Evolutionary conservation across 2,329 filamentous ascomycete genomes (phyloP).

Genomic region (Beauveria sp.): DNA sequence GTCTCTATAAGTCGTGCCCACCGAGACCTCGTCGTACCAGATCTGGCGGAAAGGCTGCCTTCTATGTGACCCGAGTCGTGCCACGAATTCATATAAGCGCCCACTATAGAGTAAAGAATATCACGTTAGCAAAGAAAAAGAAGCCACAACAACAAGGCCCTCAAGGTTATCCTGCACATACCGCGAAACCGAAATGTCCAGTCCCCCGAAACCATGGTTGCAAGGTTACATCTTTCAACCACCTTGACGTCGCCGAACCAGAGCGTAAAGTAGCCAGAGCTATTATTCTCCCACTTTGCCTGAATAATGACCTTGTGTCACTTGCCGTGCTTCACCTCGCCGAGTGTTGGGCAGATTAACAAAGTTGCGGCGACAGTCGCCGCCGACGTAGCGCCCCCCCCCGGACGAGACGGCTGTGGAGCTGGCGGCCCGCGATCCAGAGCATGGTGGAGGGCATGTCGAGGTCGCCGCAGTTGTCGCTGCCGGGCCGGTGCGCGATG

Average conservation of each 20-base stretch:
- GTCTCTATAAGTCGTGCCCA: conserved; percentile 29
- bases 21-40: conserved; percentile 43
- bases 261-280: conserved; percentile 35
- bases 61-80: conserved; percentile 33
- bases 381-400: conserved; percentile 21
- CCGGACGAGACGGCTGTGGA: conserved; percentile 31
- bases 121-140: neutral
- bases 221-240: conserved; percentile 28
- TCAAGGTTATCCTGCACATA: neutral
- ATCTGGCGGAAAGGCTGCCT: conserved; percentile 37
- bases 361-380: conserved; percentile 19
- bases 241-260: conserved; percentile 41
- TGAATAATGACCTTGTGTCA: conserved; percentile 42
- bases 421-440: conserved; percentile 35
- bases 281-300: conserved; percentile 36
- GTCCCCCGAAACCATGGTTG: conserved; percentile 38
- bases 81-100: conserved; percentile 44
- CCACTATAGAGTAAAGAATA: conserved; percentile 19
- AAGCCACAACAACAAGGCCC: neutral
- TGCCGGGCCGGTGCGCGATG: conserved; percentile 39
- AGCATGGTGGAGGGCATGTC: conserved; percentile 44
- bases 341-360: conserved; percentile 21
- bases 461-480: conserved; percentile 33
- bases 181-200: conserved; percentile 35
- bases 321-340: conserved; percentile 31